Conservation (phyloP, 139 green algal genomes). For the Edaphochlamys debaryana region DNA sequence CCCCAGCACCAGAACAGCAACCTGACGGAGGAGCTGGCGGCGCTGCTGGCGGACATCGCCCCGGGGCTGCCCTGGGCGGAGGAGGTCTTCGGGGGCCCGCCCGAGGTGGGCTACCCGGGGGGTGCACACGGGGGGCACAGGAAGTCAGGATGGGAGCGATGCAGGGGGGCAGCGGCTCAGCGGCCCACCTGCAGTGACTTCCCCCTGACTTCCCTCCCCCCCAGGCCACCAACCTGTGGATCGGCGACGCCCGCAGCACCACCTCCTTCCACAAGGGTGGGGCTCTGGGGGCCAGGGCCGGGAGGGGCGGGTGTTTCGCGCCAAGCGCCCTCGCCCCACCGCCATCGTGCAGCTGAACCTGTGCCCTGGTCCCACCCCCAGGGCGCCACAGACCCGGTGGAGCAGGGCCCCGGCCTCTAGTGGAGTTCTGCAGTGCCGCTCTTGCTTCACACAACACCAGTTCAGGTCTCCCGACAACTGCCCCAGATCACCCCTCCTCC, state of each 20-base stretch:
- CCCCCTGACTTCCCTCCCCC: neutral
- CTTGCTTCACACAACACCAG: too few relatives aligned
- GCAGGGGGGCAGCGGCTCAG: too few relatives aligned
- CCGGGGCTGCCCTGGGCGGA: slow-evolving; percentile 45
- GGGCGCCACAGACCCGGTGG: too few relatives aligned
- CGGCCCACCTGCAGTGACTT: neutral
- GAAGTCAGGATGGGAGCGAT: too few relatives aligned
- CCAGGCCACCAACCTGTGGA: slow-evolving; percentile 65
- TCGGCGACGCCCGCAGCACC: slow-evolving; percentile 77
- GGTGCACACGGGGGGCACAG: neutral
- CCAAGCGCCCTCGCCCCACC: too few relatives aligned
- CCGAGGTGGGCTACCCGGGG: slow-evolving; percentile 19
- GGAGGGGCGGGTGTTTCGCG: too few relatives aligned
- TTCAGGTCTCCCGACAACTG: too few relatives aligned
- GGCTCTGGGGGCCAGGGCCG: neutral
- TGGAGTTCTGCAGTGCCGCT: too few relatives aligned
- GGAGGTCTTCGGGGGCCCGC: slow-evolving; percentile 55
- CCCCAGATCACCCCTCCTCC: too few relatives aligned
- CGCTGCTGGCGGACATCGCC: slow-evolving; percentile 3
- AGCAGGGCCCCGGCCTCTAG: too few relatives aligned
- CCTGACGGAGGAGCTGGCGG: slow-evolving; percentile 55
- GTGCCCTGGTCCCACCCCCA: too few relatives aligned
- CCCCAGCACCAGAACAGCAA: slow-evolving; percentile 85
- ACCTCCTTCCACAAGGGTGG: slow-evolving; percentile 88
- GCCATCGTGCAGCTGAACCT: too few relatives aligned